Evolutionary conservation across 2,329 filamentous ascomycete species (phyloP).

Genomic region (Beauveria varroae): DNA sequence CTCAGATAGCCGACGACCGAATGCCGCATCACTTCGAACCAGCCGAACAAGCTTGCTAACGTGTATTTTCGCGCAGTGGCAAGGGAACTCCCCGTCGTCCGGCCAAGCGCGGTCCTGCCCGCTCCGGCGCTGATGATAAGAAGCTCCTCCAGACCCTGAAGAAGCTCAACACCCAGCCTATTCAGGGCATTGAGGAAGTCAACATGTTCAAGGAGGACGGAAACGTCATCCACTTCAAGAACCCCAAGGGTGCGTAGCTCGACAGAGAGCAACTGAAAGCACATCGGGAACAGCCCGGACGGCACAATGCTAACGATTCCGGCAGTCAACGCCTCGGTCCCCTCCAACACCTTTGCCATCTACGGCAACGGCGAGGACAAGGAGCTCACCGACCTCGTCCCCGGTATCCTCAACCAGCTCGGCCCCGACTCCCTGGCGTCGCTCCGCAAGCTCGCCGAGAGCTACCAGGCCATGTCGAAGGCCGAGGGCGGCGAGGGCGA

Average conservation of each 20-base stretch:
- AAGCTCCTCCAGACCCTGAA: constrained; percentile 96
- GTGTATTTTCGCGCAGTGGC: constrained; percentile 48
- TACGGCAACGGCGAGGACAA: constrained; percentile 99
- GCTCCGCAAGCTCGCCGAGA: constrained; percentile 96
- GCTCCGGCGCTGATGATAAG: constrained; percentile 94
- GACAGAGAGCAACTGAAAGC: neutral
- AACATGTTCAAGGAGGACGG: constrained; percentile 99
- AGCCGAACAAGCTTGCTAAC: constrained; percentile 21
- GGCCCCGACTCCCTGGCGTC: constrained; percentile 96
- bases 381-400: constrained; percentile 98
- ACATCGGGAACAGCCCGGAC: neutral
- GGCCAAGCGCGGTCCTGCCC: constrained; percentile 96
- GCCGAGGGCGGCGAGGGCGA: constrained; percentile 72
- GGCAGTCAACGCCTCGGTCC: constrained; percentile 90
- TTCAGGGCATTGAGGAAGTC: constrained; percentile 99
- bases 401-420: constrained; percentile 98
- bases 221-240: constrained; percentile 98
- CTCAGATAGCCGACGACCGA: neutral
- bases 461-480: constrained; percentile 99
- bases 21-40: constrained; percentile 9
- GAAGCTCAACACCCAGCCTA: constrained; percentile 99
- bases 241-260: constrained; percentile 76
- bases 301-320: constrained; percentile 10
- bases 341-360: constrained; percentile 98
- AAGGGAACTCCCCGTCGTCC: constrained; percentile 97